Evolutionary conservation across 1,284 basidiomycete species (phyloP), one percentile per base, ranked within the genome.

Genomic region (Leccinum ponderosum): DNA sequence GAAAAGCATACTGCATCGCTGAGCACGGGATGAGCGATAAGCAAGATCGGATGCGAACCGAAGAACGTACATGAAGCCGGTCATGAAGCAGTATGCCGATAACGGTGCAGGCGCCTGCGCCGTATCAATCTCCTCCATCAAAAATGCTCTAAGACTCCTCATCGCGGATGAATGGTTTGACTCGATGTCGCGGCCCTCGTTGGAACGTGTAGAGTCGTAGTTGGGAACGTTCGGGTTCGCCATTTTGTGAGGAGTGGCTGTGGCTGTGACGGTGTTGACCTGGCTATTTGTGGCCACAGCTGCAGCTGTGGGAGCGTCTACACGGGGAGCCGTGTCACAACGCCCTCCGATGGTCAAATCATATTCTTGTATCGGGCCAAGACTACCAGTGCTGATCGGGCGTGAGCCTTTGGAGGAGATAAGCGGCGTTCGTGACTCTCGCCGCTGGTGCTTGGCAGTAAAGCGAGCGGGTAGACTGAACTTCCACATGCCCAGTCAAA

Each of bases 1-100:
- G 90, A 86, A 78, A 94, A 95, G 1, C 87, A 87, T 15, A 94
- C 79, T 2, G 87, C 82, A 66, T 90, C 87, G 17, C 89, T 90
- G 69, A 25, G 37, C 15, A 22, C 2, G 47, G n/a, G 47, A 52
- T 56, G 42, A 58, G 57, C 25, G 57, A 63, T 15, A 2, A n/a
- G 5, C 3, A 15, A 31, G 22, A 12, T 31, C 22, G 53, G 27
- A 42, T 20, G n/a, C 22, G 56, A 11, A 5, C 48, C 17, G 27
- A 31, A 53, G 2, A 52, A 4, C 84, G 66, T 70, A 90, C 83
- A 93, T 88, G 76, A 87, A 91, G 1, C 93, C 93, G 0, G 93
- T 95, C 84, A 95, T 88, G 76, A 94, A 93, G 75, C 91, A 94
- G 71, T 87, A 94, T 7, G 83, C 85, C 5, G 87, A 82, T 54